Conservation (phyloP, 2,329 filamentous ascomycete species). For the Cladorrhinum sp. region DNA sequence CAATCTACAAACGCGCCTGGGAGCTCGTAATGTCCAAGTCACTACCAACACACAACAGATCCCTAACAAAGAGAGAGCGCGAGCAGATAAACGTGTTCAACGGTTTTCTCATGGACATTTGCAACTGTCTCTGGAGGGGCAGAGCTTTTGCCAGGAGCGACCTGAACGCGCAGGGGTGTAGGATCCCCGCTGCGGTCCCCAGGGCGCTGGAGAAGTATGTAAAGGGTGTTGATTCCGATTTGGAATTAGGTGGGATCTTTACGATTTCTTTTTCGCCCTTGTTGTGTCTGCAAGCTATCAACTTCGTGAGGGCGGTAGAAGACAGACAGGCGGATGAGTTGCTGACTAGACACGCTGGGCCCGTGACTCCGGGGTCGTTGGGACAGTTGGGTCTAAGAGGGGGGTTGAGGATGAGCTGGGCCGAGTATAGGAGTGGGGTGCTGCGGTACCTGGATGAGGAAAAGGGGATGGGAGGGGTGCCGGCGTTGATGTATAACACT, state of each 20-base stretch:
- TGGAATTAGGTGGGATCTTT: slow-evolving; percentile 50
- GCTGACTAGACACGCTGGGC: slow-evolving; percentile 57
- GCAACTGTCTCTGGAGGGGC: slow-evolving; percentile 77
- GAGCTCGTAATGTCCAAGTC: slow-evolving; percentile 54
- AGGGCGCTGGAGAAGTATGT: slow-evolving; percentile 48
- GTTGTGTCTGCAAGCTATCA: slow-evolving; percentile 54
- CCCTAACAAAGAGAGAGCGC: slow-evolving; percentile 48
- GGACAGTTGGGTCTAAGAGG: slow-evolving; percentile 60
- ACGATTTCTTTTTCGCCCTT: slow-evolving; percentile 58
- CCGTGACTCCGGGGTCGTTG: slow-evolving; percentile 67
- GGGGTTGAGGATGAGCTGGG: slow-evolving; percentile 66
- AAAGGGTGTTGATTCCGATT: slow-evolving; percentile 43
- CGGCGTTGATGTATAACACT: slow-evolving; percentile 72
- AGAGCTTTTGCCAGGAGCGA: slow-evolving; percentile 67
- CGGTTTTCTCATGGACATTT: slow-evolving; percentile 80
- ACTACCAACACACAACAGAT: slow-evolving; percentile 6
- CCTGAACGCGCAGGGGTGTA: slow-evolving; percentile 57
- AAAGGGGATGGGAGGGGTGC: slow-evolving; percentile 63
- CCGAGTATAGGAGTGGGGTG: slow-evolving; percentile 72
- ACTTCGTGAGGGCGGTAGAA: slow-evolving; percentile 55
- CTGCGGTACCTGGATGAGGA: slow-evolving; percentile 64
- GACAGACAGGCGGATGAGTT: slow-evolving; percentile 49
- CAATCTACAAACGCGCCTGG: slow-evolving; percentile 71
- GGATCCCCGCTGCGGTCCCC: slow-evolving; percentile 45
- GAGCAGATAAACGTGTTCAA: slow-evolving; percentile 70